Base-by-base conservation (phyloP, 192 early-diverging fungal genomes). In the Gaertneriomyces sp. region DNA sequence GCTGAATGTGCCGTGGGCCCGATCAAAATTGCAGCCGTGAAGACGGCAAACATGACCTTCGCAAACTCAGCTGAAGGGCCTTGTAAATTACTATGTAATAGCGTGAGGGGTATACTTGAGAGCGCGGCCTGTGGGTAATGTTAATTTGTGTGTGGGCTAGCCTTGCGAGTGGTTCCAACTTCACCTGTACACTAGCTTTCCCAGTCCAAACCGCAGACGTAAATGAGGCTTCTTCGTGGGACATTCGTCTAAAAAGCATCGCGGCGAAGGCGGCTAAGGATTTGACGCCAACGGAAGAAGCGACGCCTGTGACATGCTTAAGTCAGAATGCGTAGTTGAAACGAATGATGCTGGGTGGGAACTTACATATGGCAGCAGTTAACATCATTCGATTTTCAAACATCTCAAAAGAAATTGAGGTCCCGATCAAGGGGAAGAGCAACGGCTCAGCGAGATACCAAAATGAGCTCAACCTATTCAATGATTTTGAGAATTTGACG, bases 371-470 rank as follows among this genome's bases (percentile, higher is more conserved):
- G 61, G 17, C 10, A 14, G 61, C 45, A 12, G 38, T 9, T 10
- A 40, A 14, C 33, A 63, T 17, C 20, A 38, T 63, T 12, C 2
- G 47, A n/a, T n/a, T 14, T 4, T 12, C 14, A 19, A 63, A 63
- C 17, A 49, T 11, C 5, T 12, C 47, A 9, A 63, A 38, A 40
- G 39, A 11, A 53, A 63, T 54, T 4, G 61, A 54, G 4, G 61
- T 11, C 9, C 61, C 61, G 45, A 63, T 63, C 10, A 63, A 33
- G 14, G 49, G 49, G 38, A 63, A 63, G 12, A 63, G 61, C 9
- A 63, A 20, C 11, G 61, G 61, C 51, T 63, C 61, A 12, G 61
- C 39, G 45, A 16, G n/a, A 17, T 14, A 25, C 61, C 61, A 63
- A 14, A 63, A 11, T 17, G 39, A 33, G n/a, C 51, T 63, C 16